A percentile compares a stretch with the other conserved stretches of the same genome.
phyloP scores from a whole-genome alignment of 73 alveolate species.

The Tetrahymena elliotti region DNA sequence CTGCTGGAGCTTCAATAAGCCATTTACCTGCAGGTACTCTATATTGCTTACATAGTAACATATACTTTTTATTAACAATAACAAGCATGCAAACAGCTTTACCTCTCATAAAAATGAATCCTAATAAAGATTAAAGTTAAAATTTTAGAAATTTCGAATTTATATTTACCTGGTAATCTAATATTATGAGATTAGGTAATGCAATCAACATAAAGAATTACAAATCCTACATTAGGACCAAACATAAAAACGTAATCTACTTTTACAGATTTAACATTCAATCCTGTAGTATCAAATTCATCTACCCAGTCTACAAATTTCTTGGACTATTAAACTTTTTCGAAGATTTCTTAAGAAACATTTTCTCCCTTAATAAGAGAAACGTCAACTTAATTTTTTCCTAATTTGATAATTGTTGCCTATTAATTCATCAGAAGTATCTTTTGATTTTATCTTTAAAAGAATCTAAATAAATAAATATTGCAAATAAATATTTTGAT shows the following conservation, averaged over 20 bases:
- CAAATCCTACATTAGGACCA: conserved; percentile 38
- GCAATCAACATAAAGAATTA: conserved; percentile 9
- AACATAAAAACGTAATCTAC: conserved; percentile 18
- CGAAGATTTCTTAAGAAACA: conserved; percentile 1
- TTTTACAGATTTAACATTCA: not conserved
- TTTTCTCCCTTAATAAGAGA: conserved; percentile 1
- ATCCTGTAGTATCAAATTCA: not conserved
- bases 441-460: not conserved
- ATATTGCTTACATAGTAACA: conserved; percentile 21
- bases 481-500: not conserved
- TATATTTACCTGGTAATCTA: conserved; percentile 7
- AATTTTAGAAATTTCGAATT: not conserved
- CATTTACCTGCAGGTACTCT: conserved; percentile 35
- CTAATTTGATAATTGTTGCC: not conserved
- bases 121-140: not conserved
- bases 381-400: not conserved
- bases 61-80: conserved; percentile 2
- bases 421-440: not conserved
- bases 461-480: no score
- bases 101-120: conserved; percentile 26
- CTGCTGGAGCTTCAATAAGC: conserved; percentile 38
- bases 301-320: conserved; percentile 8
- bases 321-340: conserved; percentile 1
- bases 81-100: conserved; percentile 32
- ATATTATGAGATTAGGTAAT: conserved; percentile 9